Conservation (phyloP, 2,329 filamentous ascomycete genomes). For the Aspergillus sp. region DNA sequence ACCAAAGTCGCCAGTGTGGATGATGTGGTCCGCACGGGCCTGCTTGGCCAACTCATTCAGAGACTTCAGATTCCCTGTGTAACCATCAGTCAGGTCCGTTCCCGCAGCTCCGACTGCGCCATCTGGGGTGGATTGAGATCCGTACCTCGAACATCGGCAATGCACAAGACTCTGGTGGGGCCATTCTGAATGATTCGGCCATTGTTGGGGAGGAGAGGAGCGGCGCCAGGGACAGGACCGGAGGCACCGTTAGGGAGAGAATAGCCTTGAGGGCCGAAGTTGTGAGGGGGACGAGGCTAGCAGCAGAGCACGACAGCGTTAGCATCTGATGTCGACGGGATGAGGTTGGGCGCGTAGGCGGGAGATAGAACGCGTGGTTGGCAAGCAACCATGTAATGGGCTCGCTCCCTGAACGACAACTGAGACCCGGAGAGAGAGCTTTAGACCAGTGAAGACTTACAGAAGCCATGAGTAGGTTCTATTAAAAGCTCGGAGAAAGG, state of each 20-base stretch:
- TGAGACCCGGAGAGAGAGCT: constrained; percentile 11
- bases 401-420: constrained; percentile 14
- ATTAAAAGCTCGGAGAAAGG: not conserved
- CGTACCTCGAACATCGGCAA: constrained; percentile 52
- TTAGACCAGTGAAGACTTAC: constrained; percentile 33
- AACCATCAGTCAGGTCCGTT: constrained; percentile 18
- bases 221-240: constrained; percentile 45
- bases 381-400: constrained; percentile 11
- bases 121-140: not conserved
- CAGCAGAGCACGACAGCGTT: constrained; percentile 13
- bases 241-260: constrained; percentile 47
- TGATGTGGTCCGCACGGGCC: constrained; percentile 93
- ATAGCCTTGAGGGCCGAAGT: constrained; percentile 43
- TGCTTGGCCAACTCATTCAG: constrained; percentile 95
- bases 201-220: constrained; percentile 50
- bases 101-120: not conserved
- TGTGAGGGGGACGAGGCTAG: constrained; percentile 44
- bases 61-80: constrained; percentile 83
- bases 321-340: constrained; percentile 13
- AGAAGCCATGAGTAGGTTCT: constrained; percentile 44
- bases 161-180: constrained; percentile 46
- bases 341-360: constrained; percentile 5
- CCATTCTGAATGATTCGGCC: constrained; percentile 49
- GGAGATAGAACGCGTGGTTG: constrained; percentile 11
- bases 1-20: constrained; percentile 97